Percentiles rank a stretch among this genome's conserved stretches.
These are phyloP conservation scores for Rubus parviflorus DNA, from an alignment of 306 rosid species.

Conservation along the genomic window DNA sequence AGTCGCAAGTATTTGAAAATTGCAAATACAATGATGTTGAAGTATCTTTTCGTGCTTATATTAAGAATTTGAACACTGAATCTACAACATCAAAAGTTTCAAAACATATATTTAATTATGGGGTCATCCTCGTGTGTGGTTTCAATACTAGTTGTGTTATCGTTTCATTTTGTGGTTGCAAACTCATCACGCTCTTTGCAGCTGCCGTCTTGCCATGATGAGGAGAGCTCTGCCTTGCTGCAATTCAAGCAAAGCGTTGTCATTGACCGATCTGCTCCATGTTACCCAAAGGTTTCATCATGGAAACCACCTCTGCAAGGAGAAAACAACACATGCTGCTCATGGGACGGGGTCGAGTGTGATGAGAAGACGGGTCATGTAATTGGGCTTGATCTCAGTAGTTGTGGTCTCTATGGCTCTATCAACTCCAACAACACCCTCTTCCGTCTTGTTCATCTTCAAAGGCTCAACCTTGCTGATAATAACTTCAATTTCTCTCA, in stretches of 20 bases:
- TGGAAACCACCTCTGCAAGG: no score
- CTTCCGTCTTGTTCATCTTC: neutral
- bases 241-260: conserved; percentile 19
- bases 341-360: conserved; percentile 14
- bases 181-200: neutral
- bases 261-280: no score
- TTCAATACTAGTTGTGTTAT: neutral
- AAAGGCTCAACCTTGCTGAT: neutral
- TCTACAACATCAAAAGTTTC: no score
- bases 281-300: no score
- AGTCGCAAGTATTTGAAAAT: no score
- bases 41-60: no score
- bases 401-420: conserved; percentile 11
- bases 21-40: no score
- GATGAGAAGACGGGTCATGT: conserved; percentile 6
- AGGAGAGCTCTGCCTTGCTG: neutral
- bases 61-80: no score
- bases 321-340: no score
- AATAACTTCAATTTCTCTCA: conserved; percentile 12
- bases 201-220: conserved; percentile 14
- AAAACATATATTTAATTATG: no score
- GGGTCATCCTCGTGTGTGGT: no score
- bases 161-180: neutral
- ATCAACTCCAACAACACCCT: conserved; percentile 3
- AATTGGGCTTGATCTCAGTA: conserved; percentile 3